A percentile compares a stretch with the other conserved stretches of the same genome.
These are phyloP conservation scores for Citrus australasica DNA, from an alignment of 345 rosid genomes.

Conservation along the genomic window DNA sequence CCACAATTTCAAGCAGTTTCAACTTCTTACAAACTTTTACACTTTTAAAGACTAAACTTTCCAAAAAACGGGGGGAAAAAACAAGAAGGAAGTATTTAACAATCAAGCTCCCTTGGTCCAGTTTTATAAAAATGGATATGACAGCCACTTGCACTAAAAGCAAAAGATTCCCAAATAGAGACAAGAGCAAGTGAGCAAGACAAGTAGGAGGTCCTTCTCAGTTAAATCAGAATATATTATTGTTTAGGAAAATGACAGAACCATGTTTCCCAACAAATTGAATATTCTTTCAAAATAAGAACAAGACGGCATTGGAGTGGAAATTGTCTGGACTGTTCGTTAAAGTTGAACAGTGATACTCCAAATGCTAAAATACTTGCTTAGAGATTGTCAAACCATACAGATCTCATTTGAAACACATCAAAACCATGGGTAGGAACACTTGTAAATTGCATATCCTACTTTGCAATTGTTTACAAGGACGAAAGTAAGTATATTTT, in stretches of 20 bases:
- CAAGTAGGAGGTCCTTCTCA: not conserved
- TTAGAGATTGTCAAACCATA: not conserved
- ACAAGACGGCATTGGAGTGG: not conserved
- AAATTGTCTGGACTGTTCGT: not conserved
- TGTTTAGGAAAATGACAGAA: not conserved
- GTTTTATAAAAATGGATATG: not conserved
- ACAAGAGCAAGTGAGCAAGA: not conserved
- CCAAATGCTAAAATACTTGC: not conserved
- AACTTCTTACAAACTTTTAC: not conserved
- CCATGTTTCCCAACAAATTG: not conserved
- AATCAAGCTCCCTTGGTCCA: not conserved
- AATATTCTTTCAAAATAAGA: conserved; percentile 4
- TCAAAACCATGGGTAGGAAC: not conserved
- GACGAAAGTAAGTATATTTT: not conserved
- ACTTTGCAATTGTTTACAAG: not conserved
- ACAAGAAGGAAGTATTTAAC: not conserved
- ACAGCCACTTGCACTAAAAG: not conserved
- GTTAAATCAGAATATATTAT: not conserved
- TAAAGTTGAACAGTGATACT: not conserved
- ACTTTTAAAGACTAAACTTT: not conserved
- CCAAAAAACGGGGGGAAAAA: too few relatives aligned
- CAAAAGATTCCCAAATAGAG: not conserved
- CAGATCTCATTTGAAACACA: not conserved
- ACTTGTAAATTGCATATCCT: not conserved
- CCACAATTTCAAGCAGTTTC: not conserved